These are phyloP conservation scores for Suillus brevipes DNA, from an alignment of 768 basidiomycete genomes.

Conservation along the genomic window DNA sequence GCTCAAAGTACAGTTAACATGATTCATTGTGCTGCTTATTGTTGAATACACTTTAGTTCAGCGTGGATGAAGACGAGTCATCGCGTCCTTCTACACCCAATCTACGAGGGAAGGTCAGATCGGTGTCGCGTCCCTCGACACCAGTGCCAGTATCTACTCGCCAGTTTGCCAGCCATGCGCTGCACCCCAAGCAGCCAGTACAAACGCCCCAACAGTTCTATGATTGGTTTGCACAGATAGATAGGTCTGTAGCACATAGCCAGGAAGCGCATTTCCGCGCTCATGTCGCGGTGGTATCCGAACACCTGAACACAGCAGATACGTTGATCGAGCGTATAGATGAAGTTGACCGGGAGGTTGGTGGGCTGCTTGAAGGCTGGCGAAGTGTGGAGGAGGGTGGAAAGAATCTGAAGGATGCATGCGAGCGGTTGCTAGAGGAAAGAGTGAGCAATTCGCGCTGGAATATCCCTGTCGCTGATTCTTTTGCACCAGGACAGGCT, in stretches of 20 bases:
- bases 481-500: slow-evolving; percentile 61
- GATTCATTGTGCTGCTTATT: slow-evolving; percentile 7
- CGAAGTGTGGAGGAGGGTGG: slow-evolving; percentile 91
- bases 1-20: slow-evolving; percentile 60
- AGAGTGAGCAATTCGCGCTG: slow-evolving; percentile 52
- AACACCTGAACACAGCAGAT: slow-evolving; percentile 79
- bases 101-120: slow-evolving; percentile 44
- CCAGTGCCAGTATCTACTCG: slow-evolving; percentile 24
- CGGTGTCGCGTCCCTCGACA: slow-evolving; percentile 49
- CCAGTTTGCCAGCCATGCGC: slow-evolving; percentile 43
- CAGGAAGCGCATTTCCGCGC: slow-evolving; percentile 92
- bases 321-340: slow-evolving; percentile 68
- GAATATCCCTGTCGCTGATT: background rate
- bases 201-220: slow-evolving; percentile 95
- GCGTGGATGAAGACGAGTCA: slow-evolving; percentile 35
- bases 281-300: slow-evolving; percentile 74
- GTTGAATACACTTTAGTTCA: slow-evolving; percentile 43
- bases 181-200: slow-evolving; percentile 77
- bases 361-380: slow-evolving; percentile 83
- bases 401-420: slow-evolving; percentile 85
- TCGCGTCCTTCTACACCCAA: slow-evolving; percentile 35
- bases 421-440: slow-evolving; percentile 87
- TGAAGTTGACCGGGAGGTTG: slow-evolving; percentile 71
- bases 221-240: slow-evolving; percentile 92
- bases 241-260: slow-evolving; percentile 86